Evolutionary conservation across 192 early-diverging fungal genomes (phyloP), one percentile per base, ranked within the genome.

Genomic region (Chytriomyces sp.): DNA sequence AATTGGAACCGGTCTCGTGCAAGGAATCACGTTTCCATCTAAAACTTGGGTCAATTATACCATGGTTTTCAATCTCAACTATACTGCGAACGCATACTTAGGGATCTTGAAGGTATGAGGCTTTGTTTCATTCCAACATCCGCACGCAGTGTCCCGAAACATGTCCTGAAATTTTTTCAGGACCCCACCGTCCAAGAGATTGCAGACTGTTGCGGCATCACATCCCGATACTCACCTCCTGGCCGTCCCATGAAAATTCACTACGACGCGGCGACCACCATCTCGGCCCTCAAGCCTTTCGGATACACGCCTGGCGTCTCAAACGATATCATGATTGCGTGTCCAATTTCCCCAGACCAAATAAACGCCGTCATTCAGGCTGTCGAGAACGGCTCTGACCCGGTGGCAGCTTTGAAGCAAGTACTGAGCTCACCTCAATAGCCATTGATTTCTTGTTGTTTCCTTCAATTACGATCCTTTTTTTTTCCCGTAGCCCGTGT

Each of bases 21-120:
- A 39, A 4, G 34, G 17, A 4, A 70, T 70, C 33, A 7, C 17
- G 8, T 70, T 59, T 33, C 68, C 68, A 34, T 41, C 68, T 5
- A 64, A 44, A 41, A 30, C 37, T 26, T 64, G 62, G 62, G 28
- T 64, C 39, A 64, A 64, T 30, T 64, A 30, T 58, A 58, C 59
- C 26, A 75, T 75, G 74, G 40, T 34, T 17, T 75, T 75, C 40
- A 17, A 39, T 3, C 66, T 75, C 36, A 22, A 22, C n/a, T n/a
- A n/a, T n/a, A n/a, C n/a, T n/a, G n/a, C n/a, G n/a, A n/a, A n/a
- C n/a, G n/a, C n/a, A n/a, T n/a, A n/a, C n/a, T 49, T n/a, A 49
- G 44, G 2, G 17, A 3, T 49, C 22, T 49, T 49, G 17, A 3
- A 49, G 17, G 22, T 2, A 1, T n/a, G 44, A 2, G 44, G 14